phyloP scores from a whole-genome alignment of 257 asterid genomes.

The Phtheirospermum japonicum region DNA sequence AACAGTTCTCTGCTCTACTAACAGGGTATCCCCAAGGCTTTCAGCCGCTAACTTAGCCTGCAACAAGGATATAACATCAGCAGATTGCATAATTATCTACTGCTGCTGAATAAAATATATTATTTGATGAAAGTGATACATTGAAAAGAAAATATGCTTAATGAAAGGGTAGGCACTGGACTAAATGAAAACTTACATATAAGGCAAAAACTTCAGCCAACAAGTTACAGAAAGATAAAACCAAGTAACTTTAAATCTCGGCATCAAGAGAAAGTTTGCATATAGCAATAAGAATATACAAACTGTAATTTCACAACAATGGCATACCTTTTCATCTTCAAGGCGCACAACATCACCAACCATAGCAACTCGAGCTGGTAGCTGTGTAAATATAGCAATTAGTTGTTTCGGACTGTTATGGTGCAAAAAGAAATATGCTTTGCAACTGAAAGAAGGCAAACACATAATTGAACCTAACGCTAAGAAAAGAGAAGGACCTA shows the following conservation, averaged over 20 bases:
- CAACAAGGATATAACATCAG: conserved; percentile 22
- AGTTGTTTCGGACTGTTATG: not conserved
- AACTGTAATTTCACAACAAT: conserved; percentile 1
- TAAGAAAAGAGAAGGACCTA: not conserved
- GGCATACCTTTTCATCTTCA: conserved; percentile 65
- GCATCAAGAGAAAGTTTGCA: conserved; percentile 4
- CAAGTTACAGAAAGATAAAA: conserved; percentile 16
- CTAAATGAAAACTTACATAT: not conserved
- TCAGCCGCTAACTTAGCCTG: conserved; percentile 60
- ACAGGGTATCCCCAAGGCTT: conserved; percentile 51
- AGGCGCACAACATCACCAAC: conserved; percentile 71
- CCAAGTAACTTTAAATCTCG: conserved; percentile 16
- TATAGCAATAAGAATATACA: conserved; percentile 4
- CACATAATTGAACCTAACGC: not conserved
- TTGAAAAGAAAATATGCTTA: not conserved
- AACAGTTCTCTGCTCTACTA: conserved; percentile 49
- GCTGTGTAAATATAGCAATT: conserved; percentile 44
- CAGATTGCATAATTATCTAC: not conserved
- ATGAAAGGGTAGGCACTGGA: conserved; percentile 4
- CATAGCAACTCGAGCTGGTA: conserved; percentile 84
- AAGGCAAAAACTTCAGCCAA: not conserved
- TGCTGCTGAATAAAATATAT: conserved; percentile 13
- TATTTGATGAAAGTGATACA: too few species aligned
- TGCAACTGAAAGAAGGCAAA: conserved; percentile 27
- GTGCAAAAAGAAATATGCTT: not conserved